Conservation (phyloP, 2,329 filamentous ascomycete species). For the Cladosporium sp. region DNA sequence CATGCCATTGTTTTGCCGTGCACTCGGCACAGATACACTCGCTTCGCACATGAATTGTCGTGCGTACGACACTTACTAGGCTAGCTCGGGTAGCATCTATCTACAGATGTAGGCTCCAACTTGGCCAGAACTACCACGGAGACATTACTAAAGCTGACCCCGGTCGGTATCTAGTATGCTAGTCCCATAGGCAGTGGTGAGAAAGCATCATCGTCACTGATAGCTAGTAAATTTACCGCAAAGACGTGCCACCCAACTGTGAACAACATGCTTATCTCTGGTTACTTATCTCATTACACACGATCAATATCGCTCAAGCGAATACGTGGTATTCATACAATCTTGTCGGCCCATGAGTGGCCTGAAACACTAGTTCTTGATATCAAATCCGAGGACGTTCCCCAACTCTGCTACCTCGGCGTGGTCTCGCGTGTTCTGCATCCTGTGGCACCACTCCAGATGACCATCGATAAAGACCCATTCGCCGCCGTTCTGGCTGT, state of each 20-base stretch:
- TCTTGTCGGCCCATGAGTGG: conserved; percentile 8
- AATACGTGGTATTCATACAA: not conserved
- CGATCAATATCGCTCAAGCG: not conserved
- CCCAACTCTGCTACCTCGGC: conserved; percentile 36
- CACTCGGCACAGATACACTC: not conserved
- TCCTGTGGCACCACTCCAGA: conserved; percentile 38
- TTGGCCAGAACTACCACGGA: not conserved
- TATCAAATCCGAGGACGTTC: conserved; percentile 34
- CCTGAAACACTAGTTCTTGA: conserved; percentile 15
- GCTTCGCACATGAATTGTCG: not conserved
- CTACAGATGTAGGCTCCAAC: not conserved
- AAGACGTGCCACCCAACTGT: not conserved
- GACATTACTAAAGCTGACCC: too few relatives aligned
- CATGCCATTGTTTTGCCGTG: not conserved
- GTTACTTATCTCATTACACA: not conserved
- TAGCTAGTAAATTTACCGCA: too few relatives aligned
- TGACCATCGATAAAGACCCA: conserved; percentile 36
- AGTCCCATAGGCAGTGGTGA: too few relatives aligned
- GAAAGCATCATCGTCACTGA: too few relatives aligned
- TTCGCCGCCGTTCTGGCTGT: conserved; percentile 41
- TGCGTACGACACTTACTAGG: not conserved
- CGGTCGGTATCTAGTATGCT: too few relatives aligned
- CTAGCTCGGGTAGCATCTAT: not conserved
- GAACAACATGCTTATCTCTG: not conserved
- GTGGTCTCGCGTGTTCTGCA: conserved; percentile 40